A percentile compares a stretch with the other conserved stretches of the same genome.
Conservation (phyloP, 495 filamentous ascomycete genomes). For the Lepidopterella palustris region DNA sequence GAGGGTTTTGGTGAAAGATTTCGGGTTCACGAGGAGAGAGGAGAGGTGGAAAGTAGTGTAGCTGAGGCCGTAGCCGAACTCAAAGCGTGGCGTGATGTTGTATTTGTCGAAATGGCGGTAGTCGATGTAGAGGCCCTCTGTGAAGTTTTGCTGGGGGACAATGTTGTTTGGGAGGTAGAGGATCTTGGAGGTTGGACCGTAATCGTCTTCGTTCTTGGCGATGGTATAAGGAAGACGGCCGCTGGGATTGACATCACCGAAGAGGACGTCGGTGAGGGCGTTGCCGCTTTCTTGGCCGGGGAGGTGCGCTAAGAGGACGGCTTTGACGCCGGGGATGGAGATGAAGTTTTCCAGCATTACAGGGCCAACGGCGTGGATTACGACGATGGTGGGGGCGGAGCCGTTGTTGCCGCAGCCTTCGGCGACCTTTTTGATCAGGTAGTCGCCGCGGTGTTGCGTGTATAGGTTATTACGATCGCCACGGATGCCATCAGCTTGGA, state of each 20-base stretch:
- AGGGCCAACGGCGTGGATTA: constrained; percentile 88
- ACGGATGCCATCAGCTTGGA: constrained; percentile 51
- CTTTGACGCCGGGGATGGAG: constrained; percentile 69
- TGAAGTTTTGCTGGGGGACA: constrained; percentile 78
- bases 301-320: constrained; percentile 77
- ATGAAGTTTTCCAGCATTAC: constrained; percentile 82
- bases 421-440: constrained; percentile 65
- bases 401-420: constrained; percentile 58
- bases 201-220: constrained; percentile 71
- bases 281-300: constrained; percentile 89
- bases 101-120: constrained; percentile 85
- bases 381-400: constrained; percentile 65
- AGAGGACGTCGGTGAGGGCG: constrained; percentile 74
- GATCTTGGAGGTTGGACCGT: constrained; percentile 70
- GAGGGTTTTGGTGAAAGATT: constrained; percentile 24
- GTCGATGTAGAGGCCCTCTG: constrained; percentile 79
- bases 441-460: constrained; percentile 70
- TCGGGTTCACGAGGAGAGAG: constrained; percentile 45
- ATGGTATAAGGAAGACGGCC: constrained; percentile 89
- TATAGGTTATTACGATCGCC: constrained; percentile 81
- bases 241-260: constrained; percentile 78
- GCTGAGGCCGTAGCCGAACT: constrained; percentile 73
- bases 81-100: constrained; percentile 58
- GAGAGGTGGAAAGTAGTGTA: constrained; percentile 77
- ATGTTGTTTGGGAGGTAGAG: constrained; percentile 66